These are phyloP conservation scores for Candida tammaniensis DNA, from an alignment of 805 yeast genomes.

Conservation along the genomic window DNA sequence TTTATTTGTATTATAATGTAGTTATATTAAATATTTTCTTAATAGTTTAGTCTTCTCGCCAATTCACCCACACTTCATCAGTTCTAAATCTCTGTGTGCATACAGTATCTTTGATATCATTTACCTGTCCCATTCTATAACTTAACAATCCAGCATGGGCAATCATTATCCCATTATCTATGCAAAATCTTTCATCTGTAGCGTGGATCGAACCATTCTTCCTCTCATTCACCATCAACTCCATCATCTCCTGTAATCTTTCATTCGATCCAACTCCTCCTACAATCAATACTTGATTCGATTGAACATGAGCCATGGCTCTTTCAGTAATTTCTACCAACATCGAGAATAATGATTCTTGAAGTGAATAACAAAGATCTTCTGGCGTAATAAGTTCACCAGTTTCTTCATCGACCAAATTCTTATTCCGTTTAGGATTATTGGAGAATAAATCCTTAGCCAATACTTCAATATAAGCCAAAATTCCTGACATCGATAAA, in stretches of 20 bases:
- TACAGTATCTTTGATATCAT: conserved; percentile 62
- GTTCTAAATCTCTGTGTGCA: conserved; percentile 94
- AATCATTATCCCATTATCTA: conserved; percentile 97
- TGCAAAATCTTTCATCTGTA: conserved; percentile 95
- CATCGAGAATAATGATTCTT: conserved; percentile 93
- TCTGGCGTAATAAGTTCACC: conserved; percentile 66
- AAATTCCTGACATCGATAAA: conserved; percentile 90
- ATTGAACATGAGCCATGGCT: conserved; percentile 96
- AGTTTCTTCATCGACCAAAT: conserved; percentile 35
- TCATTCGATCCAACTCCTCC: conserved; percentile 99
- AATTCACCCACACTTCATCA: conserved; percentile 84
- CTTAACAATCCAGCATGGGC: conserved; percentile 95
- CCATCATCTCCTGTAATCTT: conserved; percentile 94
- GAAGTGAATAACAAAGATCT: conserved; percentile 89
- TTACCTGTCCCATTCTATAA: conserved; percentile 75
- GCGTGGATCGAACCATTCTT: conserved; percentile 82
- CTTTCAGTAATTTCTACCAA: conserved; percentile 96
- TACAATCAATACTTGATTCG: conserved; percentile 86
- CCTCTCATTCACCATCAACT: conserved; percentile 84
- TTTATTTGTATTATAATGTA: conserved; percentile 1
- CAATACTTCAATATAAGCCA: conserved; percentile 77
- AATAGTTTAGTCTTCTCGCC: conserved; percentile 66
- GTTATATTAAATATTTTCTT: conserved; percentile 8
- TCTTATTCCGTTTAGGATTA: conserved; percentile 37
- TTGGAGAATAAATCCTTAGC: conserved; percentile 67